phyloP scores from a whole-genome alignment of 2,329 filamentous ascomycete species.

The Trichoderma sp. region DNA sequence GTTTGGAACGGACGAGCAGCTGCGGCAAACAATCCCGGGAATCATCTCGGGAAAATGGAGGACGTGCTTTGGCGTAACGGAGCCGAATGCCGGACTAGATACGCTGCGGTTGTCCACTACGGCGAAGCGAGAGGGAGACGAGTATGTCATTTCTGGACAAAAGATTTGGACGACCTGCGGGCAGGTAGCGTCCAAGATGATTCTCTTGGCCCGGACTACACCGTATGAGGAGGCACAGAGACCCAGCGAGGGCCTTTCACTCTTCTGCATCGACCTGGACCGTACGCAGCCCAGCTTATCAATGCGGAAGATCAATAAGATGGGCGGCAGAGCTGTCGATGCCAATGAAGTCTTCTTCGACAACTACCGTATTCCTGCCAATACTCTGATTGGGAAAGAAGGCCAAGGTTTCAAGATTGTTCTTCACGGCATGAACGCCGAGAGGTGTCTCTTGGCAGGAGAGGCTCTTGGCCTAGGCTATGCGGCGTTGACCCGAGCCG shows the following conservation, averaged over 20 bases:
- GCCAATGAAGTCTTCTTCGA: constrained; percentile 90
- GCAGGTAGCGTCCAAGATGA: constrained; percentile 81
- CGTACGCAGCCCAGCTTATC: constrained; percentile 59
- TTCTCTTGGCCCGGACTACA: constrained; percentile 76
- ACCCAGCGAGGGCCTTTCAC: constrained; percentile 72
- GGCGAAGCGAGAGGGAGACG: constrained; percentile 56
- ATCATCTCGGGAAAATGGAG: constrained; percentile 72
- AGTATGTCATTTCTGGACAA: constrained; percentile 71
- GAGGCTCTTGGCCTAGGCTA: constrained; percentile 82
- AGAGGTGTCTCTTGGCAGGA: constrained; percentile 73
- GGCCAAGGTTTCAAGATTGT: constrained; percentile 78
- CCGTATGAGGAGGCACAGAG: constrained; percentile 67
- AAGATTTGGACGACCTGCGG: constrained; percentile 91
- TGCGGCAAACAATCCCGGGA: constrained; percentile 64
- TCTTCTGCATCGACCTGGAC: constrained; percentile 81
- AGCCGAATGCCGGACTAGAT: constrained; percentile 78
- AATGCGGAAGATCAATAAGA: constrained; percentile 75
- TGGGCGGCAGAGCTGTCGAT: constrained; percentile 80
- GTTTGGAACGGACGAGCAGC: constrained; percentile 68
- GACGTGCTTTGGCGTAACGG: constrained; percentile 82
- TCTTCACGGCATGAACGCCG: constrained; percentile 78
- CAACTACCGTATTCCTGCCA: constrained; percentile 66
- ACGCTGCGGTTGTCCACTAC: constrained; percentile 70
- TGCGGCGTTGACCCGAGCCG: constrained; percentile 63
- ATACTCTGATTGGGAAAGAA: constrained; percentile 69